Percentiles rank a stretch among this genome's conserved stretches.
Conservation (phyloP, 257 asterid species). For the Eucommia ulmoides region DNA sequence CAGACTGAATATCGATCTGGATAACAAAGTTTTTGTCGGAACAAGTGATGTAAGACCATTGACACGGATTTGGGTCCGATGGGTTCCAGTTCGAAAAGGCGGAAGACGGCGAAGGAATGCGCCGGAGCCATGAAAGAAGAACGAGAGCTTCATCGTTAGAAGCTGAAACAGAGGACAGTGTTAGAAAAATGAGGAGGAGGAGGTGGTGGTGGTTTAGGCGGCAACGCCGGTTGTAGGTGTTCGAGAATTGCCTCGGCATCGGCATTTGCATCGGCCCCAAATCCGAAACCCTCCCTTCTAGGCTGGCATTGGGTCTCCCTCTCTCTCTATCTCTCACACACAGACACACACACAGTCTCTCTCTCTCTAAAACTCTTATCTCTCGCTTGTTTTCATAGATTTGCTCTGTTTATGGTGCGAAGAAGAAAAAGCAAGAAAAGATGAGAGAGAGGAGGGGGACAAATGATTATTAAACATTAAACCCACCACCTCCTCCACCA, state of each 20-base stretch:
- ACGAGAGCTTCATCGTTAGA: conserved; percentile 30
- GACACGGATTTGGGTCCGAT: conserved; percentile 40
- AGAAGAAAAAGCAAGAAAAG: conserved; percentile 16
- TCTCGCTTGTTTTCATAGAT: conserved; percentile 4
- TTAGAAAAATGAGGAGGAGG: conserved; percentile 10
- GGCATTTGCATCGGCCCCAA: conserved; percentile 56
- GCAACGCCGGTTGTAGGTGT: conserved; percentile 19
- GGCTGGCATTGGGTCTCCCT: conserved; percentile 37
- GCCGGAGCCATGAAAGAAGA: conserved; percentile 44
- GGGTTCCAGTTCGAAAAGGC: conserved; percentile 45
- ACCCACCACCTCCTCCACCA: conserved; percentile 22
- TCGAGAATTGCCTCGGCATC: conserved; percentile 70
- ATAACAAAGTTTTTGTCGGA: conserved; percentile 29
- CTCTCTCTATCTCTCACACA: conserved; percentile 1
- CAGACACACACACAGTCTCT: too few species aligned
- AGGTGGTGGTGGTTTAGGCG: conserved; percentile 14
- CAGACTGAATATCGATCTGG: conserved; percentile 27
- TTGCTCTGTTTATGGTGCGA: conserved; percentile 10
- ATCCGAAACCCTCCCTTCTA: conserved; percentile 33
- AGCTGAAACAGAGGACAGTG: conserved; percentile 6
- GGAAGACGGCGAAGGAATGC: conserved; percentile 32
- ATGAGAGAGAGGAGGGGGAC: conserved; percentile 11
- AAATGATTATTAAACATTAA: conserved; percentile 16
- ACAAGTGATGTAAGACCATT: conserved; percentile 49
- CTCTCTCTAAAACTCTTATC: conserved; percentile 4